Evolutionary conservation across 2,329 filamentous ascomycete species (phyloP), one percentile per base, ranked within the genome.

Genomic region (Alternaria metachromatica): DNA sequence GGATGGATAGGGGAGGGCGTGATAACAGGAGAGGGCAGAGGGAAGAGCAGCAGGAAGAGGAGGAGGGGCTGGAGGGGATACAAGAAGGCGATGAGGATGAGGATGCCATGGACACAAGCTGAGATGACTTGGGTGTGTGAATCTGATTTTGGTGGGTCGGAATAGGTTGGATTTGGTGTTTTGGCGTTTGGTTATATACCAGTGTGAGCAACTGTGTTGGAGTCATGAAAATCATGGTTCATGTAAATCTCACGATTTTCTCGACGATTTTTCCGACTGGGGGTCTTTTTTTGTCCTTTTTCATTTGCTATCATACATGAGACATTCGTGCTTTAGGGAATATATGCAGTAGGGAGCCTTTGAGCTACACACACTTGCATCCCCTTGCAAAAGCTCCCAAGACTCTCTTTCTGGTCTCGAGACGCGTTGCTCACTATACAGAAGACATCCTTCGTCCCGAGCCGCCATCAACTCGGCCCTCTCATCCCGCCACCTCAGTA

Each of bases 51-150:
- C 61, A 53, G 12, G 68, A 28, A 2, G 26, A 26, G 26, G 60
- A 50, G 20, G 62, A 53, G n/a, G 70, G 61, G 3, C 68, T 63
- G 1, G 44, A 23, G 3, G 20, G 44, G 1, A 12, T 15, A 46
- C 44, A 46, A 7, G 20, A 11, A n/a, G 49, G 62, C n/a, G 26
- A 45, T 26, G 62, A 21, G 15, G 60, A 53, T 15, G 59, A 63
- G 2, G 75, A 77, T 49, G 70, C 33, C 9, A 78, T 77, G 74
- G 72, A 76, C 60, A 72, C 62, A 6, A 66, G 58, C 5, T 74
- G 48, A 69, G 9, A 4, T 45, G 23, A 44, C 3, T 33, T 9
- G 18, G 26, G 26, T 18, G 26, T 33, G 30, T 33, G 30, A 15
- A 33, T 33, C 30, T 15, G 30, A 33, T 33, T 33, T 33, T 33